Evolutionary conservation across 306 rosid genomes (phyloP).

Genomic region (Vigna mungo): DNA sequence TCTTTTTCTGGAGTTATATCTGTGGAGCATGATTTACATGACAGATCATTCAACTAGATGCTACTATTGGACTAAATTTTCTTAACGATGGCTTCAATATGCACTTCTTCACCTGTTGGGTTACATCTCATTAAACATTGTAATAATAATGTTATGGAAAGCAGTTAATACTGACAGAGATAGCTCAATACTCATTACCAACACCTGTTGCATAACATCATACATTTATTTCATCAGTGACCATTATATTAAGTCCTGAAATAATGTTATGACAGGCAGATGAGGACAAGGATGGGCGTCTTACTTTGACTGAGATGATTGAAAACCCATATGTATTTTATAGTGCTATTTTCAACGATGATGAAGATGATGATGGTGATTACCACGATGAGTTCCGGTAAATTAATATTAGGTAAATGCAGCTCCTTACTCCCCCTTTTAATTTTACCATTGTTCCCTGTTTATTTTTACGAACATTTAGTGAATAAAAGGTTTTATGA

Average conservation of each 20-base stretch:
- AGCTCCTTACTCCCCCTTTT: background rate
- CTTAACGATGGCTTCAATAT: constrained; percentile 9
- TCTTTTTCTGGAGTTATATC: background rate
- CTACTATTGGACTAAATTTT: background rate
- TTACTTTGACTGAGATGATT: constrained; percentile 87
- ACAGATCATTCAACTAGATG: constrained; percentile 18
- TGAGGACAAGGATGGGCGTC: constrained; percentile 85
- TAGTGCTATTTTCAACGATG: constrained; percentile 86
- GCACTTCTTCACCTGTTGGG: background rate
- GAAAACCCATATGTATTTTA: constrained; percentile 95
- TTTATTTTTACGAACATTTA: constrained; percentile 24
- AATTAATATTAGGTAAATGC: constrained; percentile 50
- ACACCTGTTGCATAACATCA: constrained; percentile 44
- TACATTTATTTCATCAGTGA: constrained; percentile 41
- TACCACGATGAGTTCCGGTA: constrained; percentile 94
- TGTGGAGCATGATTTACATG: constrained; percentile 9
- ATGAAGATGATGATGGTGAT: constrained; percentile 71
- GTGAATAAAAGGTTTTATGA: constrained; percentile 13
- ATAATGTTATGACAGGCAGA: constrained; percentile 76
- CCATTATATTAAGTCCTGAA: constrained; percentile 11
- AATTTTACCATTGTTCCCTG: constrained; percentile 14
- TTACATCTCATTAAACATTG: constrained; percentile 36
- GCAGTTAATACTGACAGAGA: constrained; percentile 35
- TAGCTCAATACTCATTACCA: constrained; percentile 30
- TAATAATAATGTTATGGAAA: constrained; percentile 43